phyloP scores from a whole-genome alignment of 768 basidiomycete species.

The Auricularia heimuer region DNA sequence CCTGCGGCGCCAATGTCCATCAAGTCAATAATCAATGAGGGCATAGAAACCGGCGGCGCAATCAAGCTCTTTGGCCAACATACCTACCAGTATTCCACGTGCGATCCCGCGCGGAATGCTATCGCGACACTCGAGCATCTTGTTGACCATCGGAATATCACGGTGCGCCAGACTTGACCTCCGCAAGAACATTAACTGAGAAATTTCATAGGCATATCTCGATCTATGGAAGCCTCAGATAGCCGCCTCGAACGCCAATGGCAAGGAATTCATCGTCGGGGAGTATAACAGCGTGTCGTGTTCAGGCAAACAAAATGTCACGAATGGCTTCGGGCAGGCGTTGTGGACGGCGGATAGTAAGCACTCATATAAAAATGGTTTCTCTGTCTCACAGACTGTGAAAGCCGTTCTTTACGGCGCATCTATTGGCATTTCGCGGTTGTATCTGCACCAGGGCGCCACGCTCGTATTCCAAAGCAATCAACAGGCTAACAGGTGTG shows the following conservation, averaged over 20 bases:
- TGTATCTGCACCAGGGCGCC: constrained; percentile 27
- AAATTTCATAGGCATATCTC: constrained; percentile 17
- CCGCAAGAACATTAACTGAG: no score
- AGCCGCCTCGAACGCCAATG: constrained; percentile 13
- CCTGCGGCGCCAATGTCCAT: constrained; percentile 18
- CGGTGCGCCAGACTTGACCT: constrained; percentile 10
- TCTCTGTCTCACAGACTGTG: not conserved
- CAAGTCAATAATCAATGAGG: not conserved
- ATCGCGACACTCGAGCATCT: constrained; percentile 23
- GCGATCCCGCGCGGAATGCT: constrained; percentile 21
- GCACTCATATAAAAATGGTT: not conserved
- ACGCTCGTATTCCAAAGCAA: constrained; percentile 25
- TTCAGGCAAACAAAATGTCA: constrained; percentile 26
- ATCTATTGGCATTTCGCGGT: constrained; percentile 18
- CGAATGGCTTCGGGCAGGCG: constrained; percentile 26
- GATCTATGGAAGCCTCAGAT: constrained; percentile 25
- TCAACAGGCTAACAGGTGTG: constrained; percentile 21
- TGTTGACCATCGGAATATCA: constrained; percentile 25
- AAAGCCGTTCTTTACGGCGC: constrained; percentile 21
- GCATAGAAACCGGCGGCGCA: not conserved
- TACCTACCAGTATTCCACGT: constrained; percentile 28
- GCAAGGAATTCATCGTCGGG: constrained; percentile 6
- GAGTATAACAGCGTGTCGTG: constrained; percentile 22
- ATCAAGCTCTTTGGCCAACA: constrained; percentile 24
- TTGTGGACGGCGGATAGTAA: constrained; percentile 23